These are phyloP conservation scores for Suillus spraguei DNA, from an alignment of 768 basidiomycete species.

Conservation along the genomic window DNA sequence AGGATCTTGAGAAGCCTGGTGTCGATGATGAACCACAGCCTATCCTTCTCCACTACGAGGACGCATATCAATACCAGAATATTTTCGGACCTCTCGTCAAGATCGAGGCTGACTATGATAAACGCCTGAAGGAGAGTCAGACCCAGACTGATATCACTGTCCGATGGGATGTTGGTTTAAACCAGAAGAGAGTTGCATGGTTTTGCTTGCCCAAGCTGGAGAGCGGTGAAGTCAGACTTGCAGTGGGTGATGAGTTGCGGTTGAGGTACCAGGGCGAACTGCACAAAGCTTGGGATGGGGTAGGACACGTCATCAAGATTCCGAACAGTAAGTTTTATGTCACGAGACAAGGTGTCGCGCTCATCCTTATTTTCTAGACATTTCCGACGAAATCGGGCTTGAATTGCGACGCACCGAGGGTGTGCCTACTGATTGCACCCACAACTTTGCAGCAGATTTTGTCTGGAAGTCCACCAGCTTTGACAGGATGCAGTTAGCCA, in stretches of 20 bases:
- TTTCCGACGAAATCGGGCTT: constrained; percentile 96
- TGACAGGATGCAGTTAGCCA: constrained; percentile 98
- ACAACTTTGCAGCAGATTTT: constrained; percentile 97
- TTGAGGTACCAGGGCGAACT: constrained; percentile 87
- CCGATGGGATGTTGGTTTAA: constrained; percentile 96
- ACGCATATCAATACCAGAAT: constrained; percentile 99
- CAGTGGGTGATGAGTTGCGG: constrained; percentile 94
- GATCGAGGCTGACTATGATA: constrained; percentile 99
- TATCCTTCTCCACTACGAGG: constrained; percentile 89
- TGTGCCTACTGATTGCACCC: constrained; percentile 91
- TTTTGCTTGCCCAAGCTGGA: constrained; percentile 95
- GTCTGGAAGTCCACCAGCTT: constrained; percentile 99
- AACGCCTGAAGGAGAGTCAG: constrained; percentile 96
- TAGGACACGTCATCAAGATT: constrained; percentile 98
- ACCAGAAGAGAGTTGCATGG: constrained; percentile 99
- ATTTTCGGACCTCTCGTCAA: constrained; percentile 99
- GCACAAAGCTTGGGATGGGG: constrained; percentile 95
- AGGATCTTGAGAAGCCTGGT: constrained; percentile 96
- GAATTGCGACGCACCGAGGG: constrained; percentile 91
- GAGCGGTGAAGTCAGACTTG: constrained; percentile 95
- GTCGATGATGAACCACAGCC: constrained; percentile 98
- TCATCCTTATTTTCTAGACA: constrained; percentile 56
- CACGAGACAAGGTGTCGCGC: not conserved
- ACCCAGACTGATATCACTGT: constrained; percentile 97
- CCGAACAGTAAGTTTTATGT: constrained; percentile 80